Percentiles rank a stretch among this genome's conserved stretches.
These are phyloP conservation scores for Psophocarpus tetragonolobus DNA, from an alignment of 306 rosid genomes.

Conservation along the genomic window DNA sequence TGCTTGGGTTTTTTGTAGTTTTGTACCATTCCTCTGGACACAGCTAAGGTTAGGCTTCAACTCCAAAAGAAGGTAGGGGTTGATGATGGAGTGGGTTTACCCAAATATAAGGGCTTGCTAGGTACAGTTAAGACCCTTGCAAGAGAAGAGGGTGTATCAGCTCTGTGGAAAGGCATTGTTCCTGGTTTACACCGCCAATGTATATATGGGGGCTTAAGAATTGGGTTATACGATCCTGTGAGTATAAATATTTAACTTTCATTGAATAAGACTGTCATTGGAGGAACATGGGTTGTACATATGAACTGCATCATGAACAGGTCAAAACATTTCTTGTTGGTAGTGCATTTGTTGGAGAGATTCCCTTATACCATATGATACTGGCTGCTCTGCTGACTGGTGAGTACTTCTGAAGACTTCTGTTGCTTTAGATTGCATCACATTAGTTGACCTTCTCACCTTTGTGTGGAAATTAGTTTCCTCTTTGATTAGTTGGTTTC, in stretches of 20 bases:
- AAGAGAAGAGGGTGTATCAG: constrained; percentile 85
- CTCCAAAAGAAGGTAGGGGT: constrained; percentile 69
- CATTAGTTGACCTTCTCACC: constrained; percentile 13
- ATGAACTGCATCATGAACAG: constrained; percentile 63
- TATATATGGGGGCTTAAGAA: constrained; percentile 94
- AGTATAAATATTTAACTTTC: constrained; percentile 49
- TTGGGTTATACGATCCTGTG: constrained; percentile 96
- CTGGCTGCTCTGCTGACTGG: constrained; percentile 94
- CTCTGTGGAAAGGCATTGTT: constrained; percentile 92
- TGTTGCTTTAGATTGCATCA: neutral
- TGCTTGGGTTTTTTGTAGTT: constrained; percentile 52
- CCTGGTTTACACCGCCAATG: constrained; percentile 98
- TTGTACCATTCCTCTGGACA: constrained; percentile 93
- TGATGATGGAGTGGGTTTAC: constrained; percentile 50
- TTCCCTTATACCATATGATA: constrained; percentile 80
- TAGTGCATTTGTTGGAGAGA: constrained; percentile 75
- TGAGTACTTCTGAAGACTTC: constrained; percentile 40
- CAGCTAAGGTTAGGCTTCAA: constrained; percentile 97
- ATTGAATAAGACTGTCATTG: constrained; percentile 37
- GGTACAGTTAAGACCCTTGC: constrained; percentile 81
- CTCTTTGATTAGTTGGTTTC: neutral
- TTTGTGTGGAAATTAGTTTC: neutral
- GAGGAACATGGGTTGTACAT: constrained; percentile 43
- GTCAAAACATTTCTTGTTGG: constrained; percentile 88
- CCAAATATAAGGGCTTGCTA: constrained; percentile 76